Conservation (phyloP, 208 protist genomes). For the Trypanosoma conorhini region DNA sequence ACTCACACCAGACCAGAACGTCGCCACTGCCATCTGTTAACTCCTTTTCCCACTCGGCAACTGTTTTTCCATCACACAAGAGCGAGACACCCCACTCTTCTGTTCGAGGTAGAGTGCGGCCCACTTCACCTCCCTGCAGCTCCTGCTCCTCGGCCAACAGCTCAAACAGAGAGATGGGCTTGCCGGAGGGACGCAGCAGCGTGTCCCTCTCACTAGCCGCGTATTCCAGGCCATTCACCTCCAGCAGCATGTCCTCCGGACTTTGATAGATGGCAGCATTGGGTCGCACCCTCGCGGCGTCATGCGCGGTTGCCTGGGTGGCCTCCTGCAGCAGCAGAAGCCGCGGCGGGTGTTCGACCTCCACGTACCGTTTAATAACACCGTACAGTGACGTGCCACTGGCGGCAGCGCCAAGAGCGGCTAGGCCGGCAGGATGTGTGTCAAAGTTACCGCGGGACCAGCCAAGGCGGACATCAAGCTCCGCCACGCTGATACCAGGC, state of each 20-base stretch:
- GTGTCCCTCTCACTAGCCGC: not conserved
- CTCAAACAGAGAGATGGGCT: conserved; percentile 40
- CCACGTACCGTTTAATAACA: conserved; percentile 29
- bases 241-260: conserved; percentile 35
- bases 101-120: not conserved
- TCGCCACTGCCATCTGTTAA: conserved; percentile 16
- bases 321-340: conserved; percentile 4
- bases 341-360: conserved; percentile 6
- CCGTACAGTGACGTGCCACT: conserved; percentile 25
- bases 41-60: conserved; percentile 22
- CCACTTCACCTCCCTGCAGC: conserved; percentile 3
- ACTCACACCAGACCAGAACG: conserved; percentile 31
- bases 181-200: conserved; percentile 20
- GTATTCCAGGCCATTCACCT: conserved; percentile 31
- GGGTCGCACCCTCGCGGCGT: conserved; percentile 20
- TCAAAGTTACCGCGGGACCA: conserved; percentile 29
- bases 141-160: conserved; percentile 32
- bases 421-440: conserved; percentile 15
- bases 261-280: conserved; percentile 26
- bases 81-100: conserved; percentile 20
- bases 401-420: not conserved
- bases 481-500: conserved; percentile 9
- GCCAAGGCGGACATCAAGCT: conserved; percentile 27
- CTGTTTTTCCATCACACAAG: conserved; percentile 2
- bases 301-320: not conserved